phyloP scores from a whole-genome alignment of 2,329 filamentous ascomycete species.

The Hymenoscyphus fraxineus region DNA sequence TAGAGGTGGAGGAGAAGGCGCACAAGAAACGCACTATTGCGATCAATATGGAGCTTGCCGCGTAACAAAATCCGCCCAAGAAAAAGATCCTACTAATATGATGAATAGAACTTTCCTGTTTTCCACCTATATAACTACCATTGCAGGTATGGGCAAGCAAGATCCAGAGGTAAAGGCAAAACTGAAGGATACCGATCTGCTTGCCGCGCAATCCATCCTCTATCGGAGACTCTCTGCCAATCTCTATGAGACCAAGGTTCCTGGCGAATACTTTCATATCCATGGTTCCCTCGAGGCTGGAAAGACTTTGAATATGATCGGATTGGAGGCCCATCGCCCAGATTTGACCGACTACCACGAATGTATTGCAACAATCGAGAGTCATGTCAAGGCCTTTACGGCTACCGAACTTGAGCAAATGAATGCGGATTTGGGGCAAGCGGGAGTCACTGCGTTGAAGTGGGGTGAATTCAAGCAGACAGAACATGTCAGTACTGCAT shows the following conservation, averaged over 20 bases:
- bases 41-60: slow-evolving; percentile 51
- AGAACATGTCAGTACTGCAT: slow-evolving; percentile 43
- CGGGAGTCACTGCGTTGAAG: slow-evolving; percentile 57
- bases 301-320: slow-evolving; percentile 66
- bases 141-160: slow-evolving; percentile 49
- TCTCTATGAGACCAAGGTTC: slow-evolving; percentile 63
- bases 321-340: slow-evolving; percentile 57
- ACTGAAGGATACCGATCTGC: slow-evolving; percentile 62
- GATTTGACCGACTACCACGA: slow-evolving; percentile 58
- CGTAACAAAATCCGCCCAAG: slow-evolving; percentile 23
- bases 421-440: slow-evolving; percentile 54
- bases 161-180: slow-evolving; percentile 45
- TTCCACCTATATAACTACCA: slow-evolving; percentile 54
- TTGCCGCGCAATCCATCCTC: slow-evolving; percentile 65
- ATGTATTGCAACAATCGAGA: slow-evolving; percentile 57
- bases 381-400: slow-evolving; percentile 52
- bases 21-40: slow-evolving; percentile 43
- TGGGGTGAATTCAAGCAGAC: slow-evolving; percentile 57
- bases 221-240: slow-evolving; percentile 72
- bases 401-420: slow-evolving; percentile 53
- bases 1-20: slow-evolving; percentile 52
- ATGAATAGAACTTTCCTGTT: slow-evolving; percentile 46
- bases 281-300: slow-evolving; percentile 71
- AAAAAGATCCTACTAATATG: background rate
- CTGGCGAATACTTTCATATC: slow-evolving; percentile 69